Percentiles rank a stretch among this genome's conserved stretches.
phyloP scores from a whole-genome alignment of 352 stramenopile genomes.

The Pythium sukuiense region DNA sequence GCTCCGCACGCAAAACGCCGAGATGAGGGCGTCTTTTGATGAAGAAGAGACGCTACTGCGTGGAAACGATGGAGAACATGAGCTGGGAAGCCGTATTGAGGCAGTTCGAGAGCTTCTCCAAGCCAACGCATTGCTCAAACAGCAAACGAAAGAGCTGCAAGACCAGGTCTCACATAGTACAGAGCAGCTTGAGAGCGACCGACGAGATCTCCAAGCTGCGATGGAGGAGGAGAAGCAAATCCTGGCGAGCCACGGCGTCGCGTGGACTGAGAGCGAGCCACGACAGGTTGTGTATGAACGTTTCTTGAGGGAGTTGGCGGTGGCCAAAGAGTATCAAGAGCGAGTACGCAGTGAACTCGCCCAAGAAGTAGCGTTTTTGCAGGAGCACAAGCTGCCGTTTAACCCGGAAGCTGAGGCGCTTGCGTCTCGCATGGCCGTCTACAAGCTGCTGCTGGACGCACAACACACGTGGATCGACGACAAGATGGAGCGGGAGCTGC shows the following conservation, averaged over 20 bases:
- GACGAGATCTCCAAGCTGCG: neutral
- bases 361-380: constrained; percentile 18
- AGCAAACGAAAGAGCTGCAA: neutral
- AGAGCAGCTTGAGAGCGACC: neutral
- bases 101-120: neutral
- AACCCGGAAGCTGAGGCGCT: neutral
- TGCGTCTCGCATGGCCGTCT: constrained; percentile 39
- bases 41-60: constrained; percentile 13
- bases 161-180: neutral
- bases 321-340: neutral
- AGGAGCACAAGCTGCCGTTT: constrained; percentile 11
- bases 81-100: neutral
- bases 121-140: neutral
- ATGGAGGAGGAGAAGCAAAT: constrained; percentile 11
- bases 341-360: constrained; percentile 3
- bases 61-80: neutral
- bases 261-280: constrained; percentile 11
- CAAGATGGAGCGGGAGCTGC: constrained; percentile 53
- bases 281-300: constrained; percentile 2
- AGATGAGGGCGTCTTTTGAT: constrained; percentile 11
- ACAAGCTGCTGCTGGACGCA: constrained; percentile 41
- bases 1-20: constrained; percentile 9
- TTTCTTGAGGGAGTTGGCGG: constrained; percentile 1
- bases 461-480: constrained; percentile 59
- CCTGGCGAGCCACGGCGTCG: constrained; percentile 2